Evolutionary conservation across 139 green algal genomes (phyloP), one percentile per base, ranked within the genome.

Genomic region (Picochlorum sp.): DNA sequence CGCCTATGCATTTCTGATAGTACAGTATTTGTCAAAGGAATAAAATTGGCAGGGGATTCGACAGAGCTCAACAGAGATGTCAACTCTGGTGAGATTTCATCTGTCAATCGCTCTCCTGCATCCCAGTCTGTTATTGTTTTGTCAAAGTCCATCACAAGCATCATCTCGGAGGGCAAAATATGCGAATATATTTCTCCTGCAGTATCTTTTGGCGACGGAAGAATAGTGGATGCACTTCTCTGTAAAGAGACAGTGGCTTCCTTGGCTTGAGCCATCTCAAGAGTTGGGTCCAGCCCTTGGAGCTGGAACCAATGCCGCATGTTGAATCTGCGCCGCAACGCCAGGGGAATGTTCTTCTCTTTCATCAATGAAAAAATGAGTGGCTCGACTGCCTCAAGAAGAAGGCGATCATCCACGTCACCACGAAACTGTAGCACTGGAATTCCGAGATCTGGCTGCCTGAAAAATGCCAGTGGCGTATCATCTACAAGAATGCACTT

Each of bases 401-500:
- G 78, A 73, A 94, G 70, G 34, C 78, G 58, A 77, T 92, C 86
- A 54, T 90, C 81, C 9, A 80, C 65, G 72, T 92, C 85, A 8
- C 85, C 88, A 24, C 83, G 65, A 81, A 91, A 94, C 41, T 73
- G 75, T 21, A 90, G 77, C 44, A 95, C 81, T 9, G 89, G 89
- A n/a, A 96, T 73, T 58, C 86, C 87, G 59, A 95, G 90, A 75
- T 85, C 73, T 6, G 89, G 89, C 77, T 96, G 86, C 24, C 81
- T 69, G 60, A 88, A 75, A 67, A 95, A 95, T 24, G 88, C 85
- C 51, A 96, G 74, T 5, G 89, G 86, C 4, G 85, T 96, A 79
- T 96, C 89, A 70, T 96, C 89, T 66, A 96, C 78, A 58, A 96
- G 77, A 58, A 96, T 77, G 15, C 81, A 90, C 49, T 82, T 79